Evolutionary conservation across 495 filamentous ascomycete genomes (phyloP), one percentile per base, ranked within the genome.

Genomic region (Hypomontagnella submonticulosa): DNA sequence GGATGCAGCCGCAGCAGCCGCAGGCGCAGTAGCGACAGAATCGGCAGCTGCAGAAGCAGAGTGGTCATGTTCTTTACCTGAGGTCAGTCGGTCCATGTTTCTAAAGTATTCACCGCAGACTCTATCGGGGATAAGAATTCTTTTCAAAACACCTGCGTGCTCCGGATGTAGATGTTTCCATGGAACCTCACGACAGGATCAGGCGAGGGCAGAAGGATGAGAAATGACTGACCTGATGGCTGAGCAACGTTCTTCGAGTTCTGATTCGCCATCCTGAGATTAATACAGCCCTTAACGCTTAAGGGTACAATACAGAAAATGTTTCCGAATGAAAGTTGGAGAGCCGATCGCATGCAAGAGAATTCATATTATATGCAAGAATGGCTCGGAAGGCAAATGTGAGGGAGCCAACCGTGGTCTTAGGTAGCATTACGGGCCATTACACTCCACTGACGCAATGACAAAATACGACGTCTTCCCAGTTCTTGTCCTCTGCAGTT

Each of bases 241-340:
- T 70, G 57, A 49, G 66, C 46, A 33, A 15, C 61, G 57, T 53
- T 62, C 37, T 36, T 56, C 51, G 61, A 36, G 42, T 61, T 16
- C 61, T 66, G 66, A 70, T 70, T 70, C 61, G 66, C 42, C 66
- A 66, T 70, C 19, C 57, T 55, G 44, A 32, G 19, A 54, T 61
- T 61, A 15, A 48, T n/a, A n/a, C n/a, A 66, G 61, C 61, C 53
- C 16, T 23, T 33, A 44, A 48, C 44, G 19, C 40, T 27, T 38
- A 36, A 11, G 61, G 66, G 33, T 70, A 36, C 57, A 70, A 70
- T 44, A 70, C 66, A 58, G 42, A 62, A 66, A 43, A 52, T 66
- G 66, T 70, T 70, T 70, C 66, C 42, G 41, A 52, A 64, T 66
- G 51, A 58, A 57, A 65, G 61, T 61, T 51, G 52, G 48, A 61